Evolutionary conservation across 1,139 yeast genomes (phyloP).

Genomic region (Yamadazyma atlantica): DNA sequence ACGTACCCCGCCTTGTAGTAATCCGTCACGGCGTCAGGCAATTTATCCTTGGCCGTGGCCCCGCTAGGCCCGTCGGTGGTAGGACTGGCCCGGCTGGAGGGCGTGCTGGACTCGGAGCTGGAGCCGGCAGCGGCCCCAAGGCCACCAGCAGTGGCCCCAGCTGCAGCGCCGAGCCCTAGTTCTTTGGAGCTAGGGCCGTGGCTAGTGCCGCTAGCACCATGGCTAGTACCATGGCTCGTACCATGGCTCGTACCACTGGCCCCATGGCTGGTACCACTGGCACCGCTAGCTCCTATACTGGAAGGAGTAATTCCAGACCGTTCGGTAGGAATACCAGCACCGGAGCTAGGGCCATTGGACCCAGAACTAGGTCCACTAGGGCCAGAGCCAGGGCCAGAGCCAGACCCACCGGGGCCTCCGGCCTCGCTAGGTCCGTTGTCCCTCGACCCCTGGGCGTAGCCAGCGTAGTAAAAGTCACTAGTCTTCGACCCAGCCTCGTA

Average conservation of each 20-base stretch:
- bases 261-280: no score
- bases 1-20: constrained; percentile 4
- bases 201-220: no score
- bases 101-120: not conserved
- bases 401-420: constrained; percentile 9
- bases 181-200: no score
- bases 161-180: no score
- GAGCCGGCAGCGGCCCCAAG: constrained; percentile 6
- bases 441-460: constrained; percentile 3
- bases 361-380: constrained; percentile 1
- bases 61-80: not conserved
- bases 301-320: no score
- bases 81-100: not conserved
- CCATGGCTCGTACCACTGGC: no score
- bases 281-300: no score
- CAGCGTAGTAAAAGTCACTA: constrained; percentile 2
- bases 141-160: constrained; percentile 7
- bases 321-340: no score
- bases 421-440: constrained; percentile 12
- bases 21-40: constrained; percentile 1
- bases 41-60: not conserved
- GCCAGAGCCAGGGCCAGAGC: constrained; percentile 1
- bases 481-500: constrained; percentile 11
- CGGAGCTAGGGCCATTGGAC: constrained; percentile 5
- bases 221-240: no score